Conservation (phyloP, 495 filamentous ascomycete species). For the Penicillium nucicola region DNA sequence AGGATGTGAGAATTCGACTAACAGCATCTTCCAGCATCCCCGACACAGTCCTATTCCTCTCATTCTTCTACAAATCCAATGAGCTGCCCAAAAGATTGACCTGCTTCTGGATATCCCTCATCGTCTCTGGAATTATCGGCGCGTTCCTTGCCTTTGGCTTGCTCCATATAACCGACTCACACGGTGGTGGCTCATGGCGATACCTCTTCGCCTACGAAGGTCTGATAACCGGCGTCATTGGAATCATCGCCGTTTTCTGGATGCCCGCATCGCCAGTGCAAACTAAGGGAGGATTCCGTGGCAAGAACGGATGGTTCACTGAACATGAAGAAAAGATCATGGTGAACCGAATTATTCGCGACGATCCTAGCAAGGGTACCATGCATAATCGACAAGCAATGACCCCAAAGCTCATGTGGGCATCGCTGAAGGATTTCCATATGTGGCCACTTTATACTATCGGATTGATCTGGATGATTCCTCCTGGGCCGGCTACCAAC, state of each 20-base stretch:
- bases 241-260: slow-evolving; percentile 53
- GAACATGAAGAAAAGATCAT: slow-evolving; percentile 56
- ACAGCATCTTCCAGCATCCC: slow-evolving; percentile 1
- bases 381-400: slow-evolving; percentile 62
- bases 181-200: slow-evolving; percentile 39
- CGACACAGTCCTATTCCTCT: slow-evolving; percentile 54
- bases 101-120: slow-evolving; percentile 61
- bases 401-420: slow-evolving; percentile 41
- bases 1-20: background rate
- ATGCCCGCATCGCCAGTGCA: slow-evolving; percentile 63
- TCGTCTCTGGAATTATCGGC: slow-evolving; percentile 46
- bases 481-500: slow-evolving; percentile 29
- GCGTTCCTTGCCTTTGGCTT: slow-evolving; percentile 50
- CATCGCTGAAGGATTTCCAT: slow-evolving; percentile 51
- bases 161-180: slow-evolving; percentile 36
- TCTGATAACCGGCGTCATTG: slow-evolving; percentile 50
- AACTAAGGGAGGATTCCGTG: slow-evolving; percentile 56
- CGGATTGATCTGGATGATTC: slow-evolving; percentile 50
- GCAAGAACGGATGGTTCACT: slow-evolving; percentile 68
- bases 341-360: slow-evolving; percentile 68
- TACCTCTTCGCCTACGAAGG: slow-evolving; percentile 23
- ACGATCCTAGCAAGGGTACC: slow-evolving; percentile 67
- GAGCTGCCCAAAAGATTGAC: slow-evolving; percentile 61
- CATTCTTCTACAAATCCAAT: slow-evolving; percentile 66
- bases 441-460: slow-evolving; percentile 52